These are phyloP conservation scores for Phlebopus sp. DNA, from an alignment of 1,284 basidiomycete species.

Conservation along the genomic window DNA sequence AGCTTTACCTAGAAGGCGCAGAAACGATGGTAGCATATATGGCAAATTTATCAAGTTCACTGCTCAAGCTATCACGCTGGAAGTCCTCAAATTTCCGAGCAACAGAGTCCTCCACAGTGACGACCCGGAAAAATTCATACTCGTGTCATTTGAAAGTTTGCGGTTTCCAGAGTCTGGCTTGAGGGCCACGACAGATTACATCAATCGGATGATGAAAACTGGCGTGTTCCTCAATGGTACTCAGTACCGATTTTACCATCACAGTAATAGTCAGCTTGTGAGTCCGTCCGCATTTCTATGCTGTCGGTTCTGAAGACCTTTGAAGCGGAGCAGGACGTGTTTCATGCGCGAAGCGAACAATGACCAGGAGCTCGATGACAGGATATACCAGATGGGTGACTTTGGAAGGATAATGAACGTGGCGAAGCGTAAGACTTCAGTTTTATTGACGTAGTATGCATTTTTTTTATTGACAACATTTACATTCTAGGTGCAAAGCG, in stretches of 20 bases:
- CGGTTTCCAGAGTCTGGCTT: constrained; percentile 50
- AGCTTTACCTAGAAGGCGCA: constrained; percentile 20
- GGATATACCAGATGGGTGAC: constrained; percentile 55
- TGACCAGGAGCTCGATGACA: constrained; percentile 53
- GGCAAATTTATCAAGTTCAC: constrained; percentile 55
- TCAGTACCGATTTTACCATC: constrained; percentile 66
- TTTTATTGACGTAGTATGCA: constrained; percentile 13
- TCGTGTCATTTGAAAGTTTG: constrained; percentile 51
- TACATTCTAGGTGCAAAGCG: constrained; percentile 53
- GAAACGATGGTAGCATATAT: constrained; percentile 22
- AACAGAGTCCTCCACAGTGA: constrained; percentile 59
- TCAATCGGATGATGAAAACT: constrained; percentile 48
- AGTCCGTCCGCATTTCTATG: neutral
- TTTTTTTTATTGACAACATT: neutral
- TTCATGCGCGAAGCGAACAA: constrained; percentile 52
- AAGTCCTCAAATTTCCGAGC: constrained; percentile 46
- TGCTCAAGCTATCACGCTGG: constrained; percentile 45
- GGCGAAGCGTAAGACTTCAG: constrained; percentile 48
- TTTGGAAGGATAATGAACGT: constrained; percentile 58
- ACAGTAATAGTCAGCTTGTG: constrained; percentile 66
- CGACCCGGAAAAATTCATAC: constrained; percentile 51
- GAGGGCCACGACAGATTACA: constrained; percentile 51
- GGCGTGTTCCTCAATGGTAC: constrained; percentile 56
- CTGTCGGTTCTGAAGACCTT: neutral
- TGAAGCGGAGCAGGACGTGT: constrained; percentile 57